Evolutionary conservation across 108 stramenopile species (phyloP), one percentile per base, ranked within the genome.

Genomic region (Stephanodiscus triporus): DNA sequence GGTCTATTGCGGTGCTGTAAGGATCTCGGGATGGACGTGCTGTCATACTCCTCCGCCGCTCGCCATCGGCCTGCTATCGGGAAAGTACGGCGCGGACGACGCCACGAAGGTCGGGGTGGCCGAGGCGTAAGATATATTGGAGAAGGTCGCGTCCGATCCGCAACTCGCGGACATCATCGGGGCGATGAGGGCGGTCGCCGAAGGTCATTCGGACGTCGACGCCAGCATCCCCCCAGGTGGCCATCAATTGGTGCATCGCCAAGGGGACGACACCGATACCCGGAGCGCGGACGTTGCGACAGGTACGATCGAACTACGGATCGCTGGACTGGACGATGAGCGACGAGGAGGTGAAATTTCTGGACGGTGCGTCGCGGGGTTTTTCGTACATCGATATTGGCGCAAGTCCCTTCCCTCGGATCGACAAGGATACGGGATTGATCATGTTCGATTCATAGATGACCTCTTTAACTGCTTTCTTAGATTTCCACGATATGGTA

Each of bases 211-310:
- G 7, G 40, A 40, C 8, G 8, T 9, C 7, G 48, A 29, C 40
- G 85, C 75, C 0, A 68, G 51, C 42, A 29, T 73, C 13, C 53
- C n/a, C 86, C 0, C 87, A 88, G 51, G 90, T 91, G 4, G 88
- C 90, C 4, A 54, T 91, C 40, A 91, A 91, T 51, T 91, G 87
- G 87, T 59, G 75, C 56, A 84, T 82, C 32, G 65, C 84, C 49
- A 91, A 92, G 76, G 79, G 74, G 4, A 86, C 87, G n/a, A 86
- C 85, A 49, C 89, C 90, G 2, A 92, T 89, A 50, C 85, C 89
- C 5, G 88, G 86, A 19, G 88, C 91, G 19, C 73, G 91, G 51
- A 89, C 74, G 29, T 36, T 90, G 34, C 65, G 66, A 43, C 90
- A 91, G 66, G 78, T 75, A 22, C 62, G 81, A 53, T 79, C 78